Evolutionary conservation across 495 filamentous ascomycete species (phyloP), one percentile per base, ranked within the genome.

Genomic region (Aspergillus sclerotiicarbonarius): DNA sequence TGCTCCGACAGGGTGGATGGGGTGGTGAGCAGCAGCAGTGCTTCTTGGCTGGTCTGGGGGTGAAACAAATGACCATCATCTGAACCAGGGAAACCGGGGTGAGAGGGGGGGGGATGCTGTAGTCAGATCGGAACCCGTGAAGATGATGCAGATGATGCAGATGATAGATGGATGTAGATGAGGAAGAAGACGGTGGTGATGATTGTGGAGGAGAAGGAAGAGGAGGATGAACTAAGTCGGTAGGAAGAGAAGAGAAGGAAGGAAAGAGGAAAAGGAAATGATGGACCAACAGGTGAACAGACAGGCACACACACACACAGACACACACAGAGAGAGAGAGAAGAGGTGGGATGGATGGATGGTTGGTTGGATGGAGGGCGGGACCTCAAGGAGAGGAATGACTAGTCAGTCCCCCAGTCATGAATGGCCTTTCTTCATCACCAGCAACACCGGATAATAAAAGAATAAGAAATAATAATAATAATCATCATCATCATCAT

Each of bases 41-140:
- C 47, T 29, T 50, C 25, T 31, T 50, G 47, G 47, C 31, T 25
- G 47, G 31, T 50, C 47, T 31, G 47, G 47, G 47, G 47, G 31
- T 50, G 47, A 50, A 50, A 16, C 47, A 21, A 50, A 50, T 50
- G 47, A 50, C 47, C 47, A 50, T 50, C 47, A 50, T 50, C 47
- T 29, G 29, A 29, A 50, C 13, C 29, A 50, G 25, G 47, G 47
- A 41, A 41, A 41, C 25, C n/a, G n/a, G n/a, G n/a, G n/a, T n/a
- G n/a, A n/a, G n/a, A n/a, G n/a, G n/a, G n/a, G 25, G 25, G 25
- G 25, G 5, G 25, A 2, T 25, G 25, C 5, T 25, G 25, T 25
- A 25, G 25, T 25, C 25, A 25, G 25, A 25, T 25, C 25, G 47
- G 47, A 15, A 8, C 30, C 18, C 7, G 19, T n/a, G 41, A 45